Conservation (phyloP, 2,329 filamentous ascomycete species). For the Dichotomopilus funicola region DNA sequence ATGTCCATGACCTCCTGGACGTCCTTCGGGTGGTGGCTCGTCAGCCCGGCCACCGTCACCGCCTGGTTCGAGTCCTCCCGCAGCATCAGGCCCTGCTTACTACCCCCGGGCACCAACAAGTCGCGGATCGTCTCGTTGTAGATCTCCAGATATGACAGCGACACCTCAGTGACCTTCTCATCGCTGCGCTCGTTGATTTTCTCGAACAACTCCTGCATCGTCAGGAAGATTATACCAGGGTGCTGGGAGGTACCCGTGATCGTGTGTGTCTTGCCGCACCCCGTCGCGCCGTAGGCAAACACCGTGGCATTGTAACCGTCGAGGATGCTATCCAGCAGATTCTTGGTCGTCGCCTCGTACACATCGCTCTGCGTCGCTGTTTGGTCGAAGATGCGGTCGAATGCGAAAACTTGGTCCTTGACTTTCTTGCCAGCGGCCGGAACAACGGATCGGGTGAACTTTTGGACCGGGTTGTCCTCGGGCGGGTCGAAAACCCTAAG, state of each 20-base stretch:
- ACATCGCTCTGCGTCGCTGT: conserved; percentile 88
- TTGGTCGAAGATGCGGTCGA: conserved; percentile 95
- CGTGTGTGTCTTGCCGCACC: conserved; percentile 97
- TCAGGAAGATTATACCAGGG: conserved; percentile 96
- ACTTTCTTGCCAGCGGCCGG: conserved; percentile 74
- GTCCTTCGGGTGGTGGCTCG: conserved; percentile 82
- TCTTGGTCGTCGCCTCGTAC: conserved; percentile 86
- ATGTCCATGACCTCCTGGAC: conserved; percentile 99
- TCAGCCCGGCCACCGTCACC: conserved; percentile 84
- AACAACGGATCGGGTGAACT: conserved; percentile 75
- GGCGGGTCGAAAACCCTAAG: conserved; percentile 90
- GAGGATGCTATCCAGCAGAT: conserved; percentile 86
- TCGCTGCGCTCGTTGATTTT: conserved; percentile 80
- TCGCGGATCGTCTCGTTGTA: conserved; percentile 99
- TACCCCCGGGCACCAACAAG: conserved; percentile 76
- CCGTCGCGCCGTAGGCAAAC: conserved; percentile 95
- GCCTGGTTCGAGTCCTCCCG: conserved; percentile 91
- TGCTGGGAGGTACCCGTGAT: conserved; percentile 89
- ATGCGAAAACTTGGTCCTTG: conserved; percentile 96
- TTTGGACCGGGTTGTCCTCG: conserved; percentile 86
- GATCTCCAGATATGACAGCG: conserved; percentile 92
- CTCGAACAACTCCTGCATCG: conserved; percentile 98
- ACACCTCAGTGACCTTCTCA: conserved; percentile 84
- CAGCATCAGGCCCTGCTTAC: conserved; percentile 80
- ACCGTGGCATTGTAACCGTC: conserved; percentile 99